Evolutionary conservation across 768 basidiomycete species (phyloP).

Genomic region (Tremella yokohamensis): DNA sequence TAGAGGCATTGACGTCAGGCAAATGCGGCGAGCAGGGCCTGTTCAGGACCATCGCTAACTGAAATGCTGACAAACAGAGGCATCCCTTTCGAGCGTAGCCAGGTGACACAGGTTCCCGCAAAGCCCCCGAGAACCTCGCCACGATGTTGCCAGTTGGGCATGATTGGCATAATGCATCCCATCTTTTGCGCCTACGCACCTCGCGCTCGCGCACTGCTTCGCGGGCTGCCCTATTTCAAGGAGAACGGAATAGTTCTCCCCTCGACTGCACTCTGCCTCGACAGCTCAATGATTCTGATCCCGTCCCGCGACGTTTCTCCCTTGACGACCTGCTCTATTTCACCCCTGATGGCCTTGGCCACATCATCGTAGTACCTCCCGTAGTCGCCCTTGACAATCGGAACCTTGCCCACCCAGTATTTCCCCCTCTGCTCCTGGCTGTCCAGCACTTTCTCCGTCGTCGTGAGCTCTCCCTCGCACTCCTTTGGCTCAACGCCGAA

Average conservation of each 20-base stretch:
- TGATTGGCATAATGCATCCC: too few species aligned
- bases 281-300: constrained; percentile 4
- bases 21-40: too few species aligned
- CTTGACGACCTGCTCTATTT: constrained; percentile 1
- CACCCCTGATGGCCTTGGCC: constrained; percentile 4
- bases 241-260: constrained; percentile 6
- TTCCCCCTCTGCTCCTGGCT: constrained; percentile 5
- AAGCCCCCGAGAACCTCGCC: too few species aligned
- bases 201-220: too few species aligned
- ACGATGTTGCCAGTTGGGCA: too few species aligned
- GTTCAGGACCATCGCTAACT: too few species aligned
- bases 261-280: constrained; percentile 5
- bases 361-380: constrained; percentile 13
- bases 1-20: too few species aligned
- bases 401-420: constrained; percentile 11
- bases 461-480: constrained; percentile 12
- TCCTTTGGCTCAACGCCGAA: constrained; percentile 14
- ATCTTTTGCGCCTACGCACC: too few species aligned
- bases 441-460: constrained; percentile 4
- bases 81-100: too few species aligned
- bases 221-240: background rate
- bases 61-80: too few species aligned
- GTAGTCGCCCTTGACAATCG: constrained; percentile 8
- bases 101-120: too few species aligned
- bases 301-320: constrained; percentile 8